Base-by-base conservation (phyloP, 495 filamentous ascomycete species). In the Massariosphaeria phaeospora region DNA sequence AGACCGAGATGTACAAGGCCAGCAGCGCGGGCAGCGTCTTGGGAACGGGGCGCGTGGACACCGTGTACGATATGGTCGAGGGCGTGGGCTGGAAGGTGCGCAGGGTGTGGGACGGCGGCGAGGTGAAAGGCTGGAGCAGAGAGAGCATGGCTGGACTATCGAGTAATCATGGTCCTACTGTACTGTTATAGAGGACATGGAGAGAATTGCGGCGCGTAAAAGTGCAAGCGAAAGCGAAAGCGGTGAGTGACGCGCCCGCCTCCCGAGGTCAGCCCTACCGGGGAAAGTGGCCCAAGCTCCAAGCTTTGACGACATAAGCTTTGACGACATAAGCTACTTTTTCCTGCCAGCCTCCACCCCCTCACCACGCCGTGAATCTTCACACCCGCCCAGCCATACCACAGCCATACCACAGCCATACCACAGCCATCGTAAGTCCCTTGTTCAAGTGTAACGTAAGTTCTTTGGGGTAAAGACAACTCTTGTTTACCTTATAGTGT, bases 11-110 rank as follows among this genome's bases (percentile, higher is more conserved):
- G 31, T 58, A 61, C 43, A 26, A 57, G 11, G 21, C 8, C 0
- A 64, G 29, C 5, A 44, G 55, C 36, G 62, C 58, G n/a, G 59
- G 54, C 12, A 65, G 47, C 13, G 65, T 70, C 15, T 44, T 39
- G 7, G 48, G 36, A 2, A 61, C 43, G 3, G 65, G 42, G 11
- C 62, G 49, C 18, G 67, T 69, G 1, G 68, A 69, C 20, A 70
- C 65, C 5, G 65, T 67, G 57, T 63, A 70, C 10, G 61, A 62
- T 18, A 66, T 56, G 20, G 68, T 70, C 0, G 67, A 64, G 26
- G 60, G 20, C 9, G 68, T 68, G 11, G 67, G 68, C 21, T 63
- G 62, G 13, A 59, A 34, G 33, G 40, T 44, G 0, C 21, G 55
- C 1, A 67, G 48, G 0, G 17, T 54, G 27, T 57, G 57, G 13